phyloP scores from a whole-genome alignment of 2,329 filamentous ascomycete species.

The Pleochaeta shiraiana region DNA sequence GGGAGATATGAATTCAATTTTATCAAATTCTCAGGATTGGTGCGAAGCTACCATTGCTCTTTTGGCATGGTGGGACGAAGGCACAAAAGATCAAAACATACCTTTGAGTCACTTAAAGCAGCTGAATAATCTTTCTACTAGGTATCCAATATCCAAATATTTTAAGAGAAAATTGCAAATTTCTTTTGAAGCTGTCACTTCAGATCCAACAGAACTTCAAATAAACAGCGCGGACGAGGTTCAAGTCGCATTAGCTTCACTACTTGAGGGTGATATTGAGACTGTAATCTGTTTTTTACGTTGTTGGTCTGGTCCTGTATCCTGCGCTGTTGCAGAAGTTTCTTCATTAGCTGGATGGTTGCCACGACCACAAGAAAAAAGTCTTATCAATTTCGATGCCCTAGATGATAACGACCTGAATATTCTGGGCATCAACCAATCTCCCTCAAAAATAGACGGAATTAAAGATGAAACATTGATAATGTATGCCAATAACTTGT shows the following conservation, averaged over 20 bases:
- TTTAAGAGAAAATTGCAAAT: constrained; percentile 55
- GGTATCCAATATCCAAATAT: constrained; percentile 29
- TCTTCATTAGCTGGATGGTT: constrained; percentile 73
- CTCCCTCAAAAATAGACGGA: constrained; percentile 36
- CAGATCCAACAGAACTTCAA: constrained; percentile 46
- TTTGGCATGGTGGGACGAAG: constrained; percentile 82
- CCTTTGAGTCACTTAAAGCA: constrained; percentile 13
- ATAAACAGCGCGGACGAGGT: constrained; percentile 55
- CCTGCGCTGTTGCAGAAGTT: constrained; percentile 61
- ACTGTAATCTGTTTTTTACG: constrained; percentile 53
- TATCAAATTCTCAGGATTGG: constrained; percentile 71
- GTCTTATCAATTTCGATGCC: constrained; percentile 31
- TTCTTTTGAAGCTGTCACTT: constrained; percentile 42
- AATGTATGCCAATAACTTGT: constrained; percentile 48
- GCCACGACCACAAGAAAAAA: constrained; percentile 31
- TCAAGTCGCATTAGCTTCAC: constrained; percentile 62
- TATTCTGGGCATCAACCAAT: constrained; percentile 42
- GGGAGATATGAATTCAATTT: constrained; percentile 52
- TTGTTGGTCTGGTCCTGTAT: constrained; percentile 60
- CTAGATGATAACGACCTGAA: constrained; percentile 72
- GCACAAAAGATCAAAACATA: constrained; percentile 27
- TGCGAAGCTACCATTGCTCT: constrained; percentile 69
- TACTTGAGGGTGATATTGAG: constrained; percentile 65
- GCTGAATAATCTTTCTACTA: constrained; percentile 18
- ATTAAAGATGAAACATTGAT: constrained; percentile 63